These are phyloP conservation scores for Suillus sp. DNA, from an alignment of 768 basidiomycete species.

Conservation along the genomic window DNA sequence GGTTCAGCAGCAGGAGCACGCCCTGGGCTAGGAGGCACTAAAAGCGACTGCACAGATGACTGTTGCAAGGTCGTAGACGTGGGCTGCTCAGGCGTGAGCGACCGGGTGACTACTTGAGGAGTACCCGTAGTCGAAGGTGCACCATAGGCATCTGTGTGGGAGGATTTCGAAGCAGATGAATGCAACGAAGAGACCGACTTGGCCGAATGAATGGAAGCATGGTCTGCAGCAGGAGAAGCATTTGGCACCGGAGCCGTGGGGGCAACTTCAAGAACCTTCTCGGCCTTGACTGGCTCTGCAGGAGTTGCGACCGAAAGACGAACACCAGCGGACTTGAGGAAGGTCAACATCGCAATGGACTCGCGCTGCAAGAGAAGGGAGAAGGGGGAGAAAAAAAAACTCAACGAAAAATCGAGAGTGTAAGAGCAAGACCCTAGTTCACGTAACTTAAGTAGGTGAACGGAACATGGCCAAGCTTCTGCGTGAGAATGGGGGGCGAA, in stretches of 20 bases:
- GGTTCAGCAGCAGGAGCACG: conserved; percentile 9
- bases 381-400: background rate
- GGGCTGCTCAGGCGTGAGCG: conserved; percentile 11
- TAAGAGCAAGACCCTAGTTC: conserved; percentile 21
- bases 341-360: conserved; percentile 24
- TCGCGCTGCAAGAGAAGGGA: background rate
- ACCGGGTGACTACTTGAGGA: background rate
- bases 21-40: conserved; percentile 6
- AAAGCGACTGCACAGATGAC: conserved; percentile 20
- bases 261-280: background rate
- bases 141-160: conserved; percentile 28
- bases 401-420: conserved; percentile 13
- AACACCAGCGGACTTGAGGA: conserved; percentile 25
- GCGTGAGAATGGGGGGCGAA: conserved; percentile 30
- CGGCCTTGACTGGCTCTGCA: conserved; percentile 8
- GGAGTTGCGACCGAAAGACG: conserved; percentile 12
- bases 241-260: conserved; percentile 10
- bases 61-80: conserved; percentile 19
- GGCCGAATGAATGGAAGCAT: background rate
- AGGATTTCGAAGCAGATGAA: conserved; percentile 23
- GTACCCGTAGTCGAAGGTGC: conserved; percentile 4
- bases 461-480: conserved; percentile 18
- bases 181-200: conserved; percentile 8
- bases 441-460: conserved; percentile 23
- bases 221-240: background rate